Evolutionary conservation across 805 yeast species (phyloP), one percentile per base, ranked within the genome.

Genomic region (Vanderwaltozyma polyspora): DNA sequence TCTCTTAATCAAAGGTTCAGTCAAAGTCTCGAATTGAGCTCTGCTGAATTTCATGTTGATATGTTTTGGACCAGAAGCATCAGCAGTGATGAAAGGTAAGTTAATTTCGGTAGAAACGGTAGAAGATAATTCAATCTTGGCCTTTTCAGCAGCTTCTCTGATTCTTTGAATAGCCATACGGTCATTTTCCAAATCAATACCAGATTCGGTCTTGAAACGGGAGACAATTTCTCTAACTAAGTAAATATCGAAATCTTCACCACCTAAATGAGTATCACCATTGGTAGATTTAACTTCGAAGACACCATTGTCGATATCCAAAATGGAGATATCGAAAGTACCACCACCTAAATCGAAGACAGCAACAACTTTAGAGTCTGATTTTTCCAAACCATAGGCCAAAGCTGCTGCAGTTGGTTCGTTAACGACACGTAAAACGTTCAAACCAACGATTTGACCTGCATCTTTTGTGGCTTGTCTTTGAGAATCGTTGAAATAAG

Each of bases 261-360:
- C 91, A 56, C 91, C 91, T 55, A 80, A 68, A 60, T 80, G 89
- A 27, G 91, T 80, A 59, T 80, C 79, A 56, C 91, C 96, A 67
- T 86, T 86, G 59, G 96, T 86, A 43, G 95, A 84, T 70, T 85
- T 86, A 62, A 86, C 96, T 72, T 86, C 96, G 55, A 86, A 86
- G 48, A 86, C 96, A 72, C 95, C 95, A 59, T 86, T 85, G 68
- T 87, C 95, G 55, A 86, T 86, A 72, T 86, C 96, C 59, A 86
- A 74, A 61, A 86, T 83, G 51, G 96, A 86, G 66, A 86, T 80
- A 80, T 86, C 96, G 62, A 86, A 86, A 55, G 96, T 86, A 76
- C 96, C 96, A 64, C 96, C 96, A 77, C 96, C 96, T 57, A 86
- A 74, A 67, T 86, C 96, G 69, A 87, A 86, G 48, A 86, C 96